Evolutionary conservation across 2,329 filamentous ascomycete genomes (phyloP), one percentile per base, ranked within the genome.

Genomic region (Alternaria dauci): DNA sequence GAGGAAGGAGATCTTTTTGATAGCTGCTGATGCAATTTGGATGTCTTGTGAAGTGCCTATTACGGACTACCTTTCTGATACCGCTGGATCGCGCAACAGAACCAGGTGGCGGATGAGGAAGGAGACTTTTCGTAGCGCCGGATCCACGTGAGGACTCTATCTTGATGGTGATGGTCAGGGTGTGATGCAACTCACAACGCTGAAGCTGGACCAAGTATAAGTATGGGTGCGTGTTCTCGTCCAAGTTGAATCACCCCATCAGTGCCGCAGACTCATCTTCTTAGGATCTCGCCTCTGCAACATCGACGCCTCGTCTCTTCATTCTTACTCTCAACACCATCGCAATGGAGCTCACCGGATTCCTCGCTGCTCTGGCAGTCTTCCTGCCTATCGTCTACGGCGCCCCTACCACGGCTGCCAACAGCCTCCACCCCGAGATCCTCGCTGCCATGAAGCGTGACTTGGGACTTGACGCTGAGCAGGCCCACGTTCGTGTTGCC

Each of bases 391-490:
- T 80, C 61, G 78, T 70, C 68, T 79, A 80, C 62, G 78, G 78
- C 71, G 78, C 78, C 55, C 79, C 78, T 56, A 72, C 78, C 25
- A 67, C 74, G 51, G 59, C 77, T 42, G 69, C 77, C 42, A 73
- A 59, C 65, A 73, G 38, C 62, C 76, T 81, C n/a, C 78, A 80
- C 71, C 79, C 79, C 53, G 66, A 78, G 70, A 77, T 80, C 64
- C 71, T 81, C 52, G 77, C 75, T 62, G 79, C 79, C 68, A 81
- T 81, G 79, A 80, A 81, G 77, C 79, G 79, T 64, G 79, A 81
- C 71, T 66, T 81, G 52, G 79, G 79, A 14, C 75, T 81, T 20
- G 72, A 80, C 54, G 72, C 78, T 51, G 72, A 74, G 64, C 73
- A 78, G 67, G 79, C 78, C 28, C 75, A 72, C 59, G 74, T 74